Evolutionary conservation across 2,329 filamentous ascomycete genomes (phyloP).

Genomic region (Neonectria sp.): DNA sequence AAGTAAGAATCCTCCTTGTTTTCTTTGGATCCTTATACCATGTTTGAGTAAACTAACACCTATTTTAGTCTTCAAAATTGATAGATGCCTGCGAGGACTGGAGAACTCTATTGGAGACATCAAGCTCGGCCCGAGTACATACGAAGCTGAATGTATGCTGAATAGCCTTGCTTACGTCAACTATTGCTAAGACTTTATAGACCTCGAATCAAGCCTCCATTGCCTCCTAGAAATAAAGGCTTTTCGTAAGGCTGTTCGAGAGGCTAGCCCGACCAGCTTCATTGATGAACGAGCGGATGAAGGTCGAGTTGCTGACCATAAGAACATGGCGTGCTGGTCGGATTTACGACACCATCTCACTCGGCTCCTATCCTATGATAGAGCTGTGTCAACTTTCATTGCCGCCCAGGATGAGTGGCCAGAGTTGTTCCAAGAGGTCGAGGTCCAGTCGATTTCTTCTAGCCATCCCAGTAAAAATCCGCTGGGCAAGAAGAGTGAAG

Average conservation of each 20-base stretch:
- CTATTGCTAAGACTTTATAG: slow-evolving; percentile 18
- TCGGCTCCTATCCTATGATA: slow-evolving; percentile 45
- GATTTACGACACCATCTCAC: slow-evolving; percentile 49
- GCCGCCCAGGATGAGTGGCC: slow-evolving; percentile 44
- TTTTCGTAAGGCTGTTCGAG: slow-evolving; percentile 16
- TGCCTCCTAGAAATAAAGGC: slow-evolving; percentile 18
- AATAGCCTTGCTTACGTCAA: too few species aligned
- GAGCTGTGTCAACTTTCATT: slow-evolving; percentile 36
- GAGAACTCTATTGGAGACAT: not conserved
- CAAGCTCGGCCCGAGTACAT: not conserved
- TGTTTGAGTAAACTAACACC: not conserved
- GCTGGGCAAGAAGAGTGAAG: slow-evolving; percentile 34
- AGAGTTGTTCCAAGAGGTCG: slow-evolving; percentile 50
- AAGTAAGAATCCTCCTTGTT: slow-evolving; percentile 2
- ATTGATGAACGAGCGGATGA: slow-evolving; percentile 28
- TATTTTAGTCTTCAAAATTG: not conserved
- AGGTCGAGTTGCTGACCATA: slow-evolving; percentile 36
- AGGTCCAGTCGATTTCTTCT: slow-evolving; percentile 47
- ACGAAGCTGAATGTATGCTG: slow-evolving; percentile 3
- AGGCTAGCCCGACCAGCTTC: not conserved
- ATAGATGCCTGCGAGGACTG: not conserved
- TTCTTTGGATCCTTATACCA: rapidly evolving
- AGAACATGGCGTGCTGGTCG: slow-evolving; percentile 44
- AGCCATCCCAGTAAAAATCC: slow-evolving; percentile 37
- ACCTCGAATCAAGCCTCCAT: slow-evolving; percentile 14